phyloP scores from a whole-genome alignment of 2,329 filamentous ascomycete species.

The Cryphonectria japonica region DNA sequence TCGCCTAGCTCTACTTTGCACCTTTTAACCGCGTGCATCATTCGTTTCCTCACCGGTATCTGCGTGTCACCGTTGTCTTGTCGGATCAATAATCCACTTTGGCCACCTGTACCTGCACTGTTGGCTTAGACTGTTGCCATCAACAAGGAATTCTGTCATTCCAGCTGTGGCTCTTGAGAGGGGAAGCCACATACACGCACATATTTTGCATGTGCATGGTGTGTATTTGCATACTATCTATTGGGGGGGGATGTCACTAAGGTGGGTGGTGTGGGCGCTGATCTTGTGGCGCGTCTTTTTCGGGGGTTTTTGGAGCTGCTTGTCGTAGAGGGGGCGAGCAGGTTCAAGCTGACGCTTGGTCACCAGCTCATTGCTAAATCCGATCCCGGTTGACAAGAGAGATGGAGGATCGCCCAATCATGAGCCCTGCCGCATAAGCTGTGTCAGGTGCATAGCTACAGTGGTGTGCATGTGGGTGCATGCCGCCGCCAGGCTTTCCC shows the following conservation, averaged over 20 bases:
- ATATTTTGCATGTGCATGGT: background rate
- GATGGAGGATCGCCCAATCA: constrained; percentile 7
- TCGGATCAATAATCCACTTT: background rate
- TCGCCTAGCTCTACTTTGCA: background rate
- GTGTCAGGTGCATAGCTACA: constrained; percentile 7
- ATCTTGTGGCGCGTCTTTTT: background rate
- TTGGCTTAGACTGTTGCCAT: background rate
- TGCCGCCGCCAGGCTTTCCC: too few species aligned
- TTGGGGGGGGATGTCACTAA: background rate
- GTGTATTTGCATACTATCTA: background rate
- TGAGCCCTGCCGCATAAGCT: background rate
- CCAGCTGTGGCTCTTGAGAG: background rate
- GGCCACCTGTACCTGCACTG: constrained; percentile 1
- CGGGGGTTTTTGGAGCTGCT: background rate
- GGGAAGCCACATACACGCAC: background rate
- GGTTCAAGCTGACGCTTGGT: background rate
- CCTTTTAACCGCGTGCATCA: background rate
- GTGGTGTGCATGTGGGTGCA: background rate
- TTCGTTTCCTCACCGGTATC: background rate
- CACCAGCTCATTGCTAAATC: background rate
- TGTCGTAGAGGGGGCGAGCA: background rate
- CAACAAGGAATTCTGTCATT: background rate
- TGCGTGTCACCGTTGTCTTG: background rate
- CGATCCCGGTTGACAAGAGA: constrained; percentile 1
- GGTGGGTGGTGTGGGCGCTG: background rate